These are phyloP conservation scores for Globisporangium orthogonon DNA, from an alignment of 352 stramenopile species.

Conservation along the genomic window DNA sequence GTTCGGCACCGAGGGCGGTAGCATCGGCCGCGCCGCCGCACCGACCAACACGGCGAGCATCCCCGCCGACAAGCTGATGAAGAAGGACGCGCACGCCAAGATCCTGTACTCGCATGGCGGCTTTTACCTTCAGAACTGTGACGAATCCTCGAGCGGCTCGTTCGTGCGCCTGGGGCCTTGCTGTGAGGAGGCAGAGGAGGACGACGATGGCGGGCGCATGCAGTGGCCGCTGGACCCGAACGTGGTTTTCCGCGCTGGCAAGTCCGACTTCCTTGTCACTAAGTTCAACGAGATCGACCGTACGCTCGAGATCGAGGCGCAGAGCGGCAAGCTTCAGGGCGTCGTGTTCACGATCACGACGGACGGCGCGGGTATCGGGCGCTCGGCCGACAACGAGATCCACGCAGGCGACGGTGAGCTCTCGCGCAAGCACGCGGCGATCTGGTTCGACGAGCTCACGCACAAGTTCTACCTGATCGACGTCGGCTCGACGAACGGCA, in stretches of 20 bases:
- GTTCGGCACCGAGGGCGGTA: slow-evolving; percentile 42
- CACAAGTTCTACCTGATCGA: slow-evolving; percentile 82
- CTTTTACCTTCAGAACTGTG: slow-evolving; percentile 60
- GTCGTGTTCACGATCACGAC: slow-evolving; percentile 77
- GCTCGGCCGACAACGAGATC: slow-evolving; percentile 88
- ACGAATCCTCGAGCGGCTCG: slow-evolving; percentile 45
- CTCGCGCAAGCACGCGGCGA: slow-evolving; percentile 90
- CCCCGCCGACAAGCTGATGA: slow-evolving; percentile 65
- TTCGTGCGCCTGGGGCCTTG: slow-evolving; percentile 57
- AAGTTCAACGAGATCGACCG: slow-evolving; percentile 44
- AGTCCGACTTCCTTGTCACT: slow-evolving; percentile 73
- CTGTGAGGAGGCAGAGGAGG: slow-evolving; percentile 17
- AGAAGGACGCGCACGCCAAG: slow-evolving; percentile 37
- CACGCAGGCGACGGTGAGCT: slow-evolving; percentile 94
- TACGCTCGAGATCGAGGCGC: slow-evolving; percentile 46
- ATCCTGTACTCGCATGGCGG: slow-evolving; percentile 47
- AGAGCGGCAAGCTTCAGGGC: slow-evolving; percentile 59
- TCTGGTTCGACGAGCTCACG: slow-evolving; percentile 87
- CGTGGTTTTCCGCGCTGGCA: slow-evolving; percentile 68
- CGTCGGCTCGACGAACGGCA: slow-evolving; percentile 88
- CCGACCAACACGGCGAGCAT: slow-evolving; percentile 56
- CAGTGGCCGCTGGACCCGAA: slow-evolving; percentile 67
- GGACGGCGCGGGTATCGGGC: slow-evolving; percentile 82
- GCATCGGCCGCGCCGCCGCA: slow-evolving; percentile 36
- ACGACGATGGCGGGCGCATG: slow-evolving; percentile 54